Percentiles rank a stretch among this genome's conserved stretches.
phyloP scores from a whole-genome alignment of 73 alveolate species.

The Tetrahymena borealis region DNA sequence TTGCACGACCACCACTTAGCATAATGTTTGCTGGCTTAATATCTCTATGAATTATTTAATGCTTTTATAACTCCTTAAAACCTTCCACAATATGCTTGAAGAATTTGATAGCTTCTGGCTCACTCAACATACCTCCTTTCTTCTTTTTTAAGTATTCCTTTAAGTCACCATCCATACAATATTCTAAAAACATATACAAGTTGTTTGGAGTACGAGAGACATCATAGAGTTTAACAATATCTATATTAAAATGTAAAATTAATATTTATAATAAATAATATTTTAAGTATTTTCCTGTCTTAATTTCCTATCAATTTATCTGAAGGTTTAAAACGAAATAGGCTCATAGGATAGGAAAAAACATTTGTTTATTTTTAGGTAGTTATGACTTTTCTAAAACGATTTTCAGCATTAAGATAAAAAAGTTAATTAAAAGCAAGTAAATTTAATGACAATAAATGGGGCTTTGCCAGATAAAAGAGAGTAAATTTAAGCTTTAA shows the following conservation, averaged over 20 bases:
- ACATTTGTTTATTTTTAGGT: too few species aligned
- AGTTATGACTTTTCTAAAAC: too few species aligned
- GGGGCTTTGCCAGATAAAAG: too few species aligned
- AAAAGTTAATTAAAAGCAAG: too few species aligned
- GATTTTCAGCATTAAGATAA: too few species aligned
- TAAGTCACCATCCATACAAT: constrained; percentile 41
- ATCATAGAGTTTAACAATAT: constrained; percentile 37
- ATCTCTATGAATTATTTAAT: constrained; percentile 30
- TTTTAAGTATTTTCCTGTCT: too few species aligned
- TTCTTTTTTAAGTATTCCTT: constrained; percentile 15
- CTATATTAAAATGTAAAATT: background rate
- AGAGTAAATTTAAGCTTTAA: too few species aligned
- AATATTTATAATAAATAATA: background rate
- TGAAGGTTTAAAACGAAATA: too few species aligned
- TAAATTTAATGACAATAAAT: too few species aligned
- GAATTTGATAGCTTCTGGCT: constrained; percentile 6
- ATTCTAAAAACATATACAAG: constrained; percentile 34
- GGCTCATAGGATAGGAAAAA: too few species aligned
- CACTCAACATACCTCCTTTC: constrained; percentile 17
- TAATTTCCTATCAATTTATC: too few species aligned
- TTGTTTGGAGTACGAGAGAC: constrained; percentile 42
- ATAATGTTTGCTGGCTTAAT: constrained; percentile 29
- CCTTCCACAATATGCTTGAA: constrained; percentile 15
- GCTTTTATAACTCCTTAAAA: constrained; percentile 1
- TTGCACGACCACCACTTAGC: constrained; percentile 10